These are phyloP conservation scores for Sclerotinia minor DNA, from an alignment of 2,329 filamentous ascomycete species.

Conservation along the genomic window DNA sequence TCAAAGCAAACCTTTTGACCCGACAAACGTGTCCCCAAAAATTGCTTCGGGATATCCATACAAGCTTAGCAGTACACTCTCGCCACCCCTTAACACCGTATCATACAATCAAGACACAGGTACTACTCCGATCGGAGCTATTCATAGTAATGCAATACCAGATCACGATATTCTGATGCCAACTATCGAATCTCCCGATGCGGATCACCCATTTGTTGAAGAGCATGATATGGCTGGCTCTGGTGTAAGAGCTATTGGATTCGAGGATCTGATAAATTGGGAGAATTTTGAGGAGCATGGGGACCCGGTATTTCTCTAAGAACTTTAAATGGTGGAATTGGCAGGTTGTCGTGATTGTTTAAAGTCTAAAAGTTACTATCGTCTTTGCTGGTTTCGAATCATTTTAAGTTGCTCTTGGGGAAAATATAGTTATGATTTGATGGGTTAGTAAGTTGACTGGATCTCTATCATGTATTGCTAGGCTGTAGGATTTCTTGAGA, in stretches of 20 bases:
- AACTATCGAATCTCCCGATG: not conserved
- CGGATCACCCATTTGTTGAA: not conserved
- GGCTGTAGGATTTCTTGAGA: not conserved
- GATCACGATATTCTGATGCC: not conserved
- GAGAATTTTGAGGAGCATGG: fast-evolving
- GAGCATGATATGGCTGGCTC: not conserved
- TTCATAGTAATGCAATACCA: no score
- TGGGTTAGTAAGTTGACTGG: no score
- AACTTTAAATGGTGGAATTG: not conserved
- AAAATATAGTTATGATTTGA: not conserved
- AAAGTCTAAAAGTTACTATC: not conserved
- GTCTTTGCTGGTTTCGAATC: not conserved
- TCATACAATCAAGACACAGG: no score
- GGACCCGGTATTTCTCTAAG: fast-evolving
- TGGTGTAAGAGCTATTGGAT: not conserved
- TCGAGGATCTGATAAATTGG: not conserved
- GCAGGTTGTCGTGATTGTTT: not conserved
- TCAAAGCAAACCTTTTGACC: not conserved
- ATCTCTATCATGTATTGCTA: not conserved
- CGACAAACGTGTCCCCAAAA: not conserved
- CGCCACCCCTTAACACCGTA: not conserved
- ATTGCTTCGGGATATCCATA: not conserved
- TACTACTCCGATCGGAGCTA: no score
- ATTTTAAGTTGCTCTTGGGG: fast-evolving
- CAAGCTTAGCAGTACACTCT: not conserved